These are phyloP conservation scores for Neocucurbitaria cava DNA, from an alignment of 2,329 filamentous ascomycete genomes.

Conservation along the genomic window DNA sequence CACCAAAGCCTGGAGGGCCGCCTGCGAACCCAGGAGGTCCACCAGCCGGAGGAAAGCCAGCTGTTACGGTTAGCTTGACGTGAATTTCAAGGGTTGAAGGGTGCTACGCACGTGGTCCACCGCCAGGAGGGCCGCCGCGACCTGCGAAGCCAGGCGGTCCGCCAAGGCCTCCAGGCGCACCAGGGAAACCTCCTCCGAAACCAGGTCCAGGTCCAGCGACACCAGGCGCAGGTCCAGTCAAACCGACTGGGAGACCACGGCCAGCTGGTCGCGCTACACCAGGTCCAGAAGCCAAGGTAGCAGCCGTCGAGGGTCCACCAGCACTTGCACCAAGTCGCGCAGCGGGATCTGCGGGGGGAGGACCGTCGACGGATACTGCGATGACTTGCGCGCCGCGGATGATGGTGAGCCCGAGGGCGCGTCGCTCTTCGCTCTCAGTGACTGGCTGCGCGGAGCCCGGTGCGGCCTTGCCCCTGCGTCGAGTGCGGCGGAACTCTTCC, in stretches of 20 bases:
- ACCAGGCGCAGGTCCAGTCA: conserved; percentile 88
- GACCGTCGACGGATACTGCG: conserved; percentile 92
- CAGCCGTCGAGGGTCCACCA: conserved; percentile 68
- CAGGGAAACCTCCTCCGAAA: conserved; percentile 55
- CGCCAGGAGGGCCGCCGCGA: conserved; percentile 47
- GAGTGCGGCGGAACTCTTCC: conserved; percentile 61
- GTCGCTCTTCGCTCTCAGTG: conserved; percentile 93
- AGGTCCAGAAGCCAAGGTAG: conserved; percentile 74
- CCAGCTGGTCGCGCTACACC: conserved; percentile 92
- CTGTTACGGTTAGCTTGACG: conserved; percentile 34
- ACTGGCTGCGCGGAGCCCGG: conserved; percentile 68
- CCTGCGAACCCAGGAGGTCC: conserved; percentile 56
- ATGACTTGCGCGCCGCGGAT: conserved; percentile 94
- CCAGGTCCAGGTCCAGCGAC: conserved; percentile 79
- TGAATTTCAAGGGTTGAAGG: neutral
- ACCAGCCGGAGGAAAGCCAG: conserved; percentile 55
- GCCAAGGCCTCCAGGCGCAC: conserved; percentile 45
- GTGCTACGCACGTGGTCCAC: conserved; percentile 44
- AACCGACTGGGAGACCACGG: conserved; percentile 79
- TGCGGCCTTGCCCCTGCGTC: conserved; percentile 67
- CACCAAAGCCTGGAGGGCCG: conserved; percentile 38
- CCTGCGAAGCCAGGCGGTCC: conserved; percentile 42
- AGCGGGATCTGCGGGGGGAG: conserved; percentile 91
- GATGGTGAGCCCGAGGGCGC: conserved; percentile 93
- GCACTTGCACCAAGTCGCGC: conserved; percentile 81